Percentiles rank a stretch among this genome's conserved stretches.
These are phyloP conservation scores for Tricladium varicosporioides DNA, from an alignment of 2,329 filamentous ascomycete species.

Conservation along the genomic window DNA sequence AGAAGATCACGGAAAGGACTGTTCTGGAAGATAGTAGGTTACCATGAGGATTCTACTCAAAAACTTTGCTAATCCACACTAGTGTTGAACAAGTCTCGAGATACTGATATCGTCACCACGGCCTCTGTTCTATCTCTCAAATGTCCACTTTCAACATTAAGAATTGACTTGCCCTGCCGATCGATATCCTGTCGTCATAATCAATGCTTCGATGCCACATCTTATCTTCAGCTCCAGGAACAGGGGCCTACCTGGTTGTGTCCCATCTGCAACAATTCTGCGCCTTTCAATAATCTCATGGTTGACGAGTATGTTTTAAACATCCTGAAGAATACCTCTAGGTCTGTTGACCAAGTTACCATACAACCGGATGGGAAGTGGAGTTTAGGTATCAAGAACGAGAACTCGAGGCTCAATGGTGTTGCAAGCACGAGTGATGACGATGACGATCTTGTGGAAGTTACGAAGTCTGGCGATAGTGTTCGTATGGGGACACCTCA, in stretches of 20 bases:
- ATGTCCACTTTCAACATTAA: slow-evolving; percentile 84
- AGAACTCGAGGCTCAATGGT: slow-evolving; percentile 23
- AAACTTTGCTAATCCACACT: slow-evolving; percentile 3
- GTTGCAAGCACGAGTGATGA: slow-evolving; percentile 16
- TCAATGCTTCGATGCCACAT: slow-evolving; percentile 91
- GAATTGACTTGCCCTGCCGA: slow-evolving; percentile 77
- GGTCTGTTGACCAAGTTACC: slow-evolving; percentile 76
- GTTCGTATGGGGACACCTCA: slow-evolving; percentile 31
- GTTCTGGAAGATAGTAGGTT: slow-evolving; percentile 80
- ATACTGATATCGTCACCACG: slow-evolving; percentile 85
- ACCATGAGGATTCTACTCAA: background rate
- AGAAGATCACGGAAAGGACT: slow-evolving; percentile 73
- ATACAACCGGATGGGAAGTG: slow-evolving; percentile 87
- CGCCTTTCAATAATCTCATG: slow-evolving; percentile 77
- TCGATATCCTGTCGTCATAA: slow-evolving; percentile 81
- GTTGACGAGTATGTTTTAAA: slow-evolving; percentile 89
- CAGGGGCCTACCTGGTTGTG: slow-evolving; percentile 97
- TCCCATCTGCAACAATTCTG: slow-evolving; percentile 83
- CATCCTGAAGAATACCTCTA: slow-evolving; percentile 73
- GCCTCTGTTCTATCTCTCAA: slow-evolving; percentile 88
- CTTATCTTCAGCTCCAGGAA: slow-evolving; percentile 90
- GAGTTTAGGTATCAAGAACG: slow-evolving; percentile 42
- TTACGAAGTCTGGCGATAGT: slow-evolving; percentile 34
- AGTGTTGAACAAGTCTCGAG: slow-evolving; percentile 80
- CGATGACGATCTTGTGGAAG: slow-evolving; percentile 50